Conservation (phyloP, 257 asterid species). For the Paulownia fortunei region DNA sequence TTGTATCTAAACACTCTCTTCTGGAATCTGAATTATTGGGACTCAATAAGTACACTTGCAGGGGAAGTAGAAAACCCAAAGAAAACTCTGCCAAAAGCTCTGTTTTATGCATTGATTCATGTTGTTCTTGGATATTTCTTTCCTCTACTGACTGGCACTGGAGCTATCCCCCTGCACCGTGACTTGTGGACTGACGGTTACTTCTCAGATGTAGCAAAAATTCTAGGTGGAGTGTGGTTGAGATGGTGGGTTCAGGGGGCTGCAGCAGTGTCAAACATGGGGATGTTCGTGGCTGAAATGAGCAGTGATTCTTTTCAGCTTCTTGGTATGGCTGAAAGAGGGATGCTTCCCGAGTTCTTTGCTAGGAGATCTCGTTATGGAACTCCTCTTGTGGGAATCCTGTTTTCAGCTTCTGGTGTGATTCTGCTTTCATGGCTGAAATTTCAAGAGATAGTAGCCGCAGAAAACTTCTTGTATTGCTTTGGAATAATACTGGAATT, state of each 20-base stretch:
- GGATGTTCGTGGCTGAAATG: slow-evolving; percentile 80
- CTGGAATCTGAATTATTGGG: slow-evolving; percentile 86
- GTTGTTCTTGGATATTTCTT: slow-evolving; percentile 65
- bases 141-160: slow-evolving; percentile 60
- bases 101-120: slow-evolving; percentile 60
- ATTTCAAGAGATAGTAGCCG: slow-evolving; percentile 73
- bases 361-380: slow-evolving; percentile 67
- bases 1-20: slow-evolving; percentile 67
- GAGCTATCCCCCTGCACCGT: slow-evolving; percentile 60
- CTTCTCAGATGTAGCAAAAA: slow-evolving; percentile 59
- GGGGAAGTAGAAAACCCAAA: slow-evolving; percentile 72
- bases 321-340: slow-evolving; percentile 83
- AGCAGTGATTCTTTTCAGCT: slow-evolving; percentile 78
- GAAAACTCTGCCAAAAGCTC: slow-evolving; percentile 63
- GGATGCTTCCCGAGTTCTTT: slow-evolving; percentile 67
- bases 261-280: slow-evolving; percentile 75
- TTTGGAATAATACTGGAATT: slow-evolving; percentile 72
- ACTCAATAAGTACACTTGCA: slow-evolving; percentile 63
- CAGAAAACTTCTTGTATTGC: slow-evolving; percentile 72
- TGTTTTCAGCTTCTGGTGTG: slow-evolving; percentile 72
- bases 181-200: slow-evolving; percentile 68
- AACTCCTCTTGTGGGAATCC: slow-evolving; percentile 66
- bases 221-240: slow-evolving; percentile 70
- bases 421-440: slow-evolving; percentile 70
- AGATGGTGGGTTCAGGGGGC: slow-evolving; percentile 77